Evolutionary conservation across 2,329 filamentous ascomycete species (phyloP).

Genomic region (Hypoxylon sp.): DNA sequence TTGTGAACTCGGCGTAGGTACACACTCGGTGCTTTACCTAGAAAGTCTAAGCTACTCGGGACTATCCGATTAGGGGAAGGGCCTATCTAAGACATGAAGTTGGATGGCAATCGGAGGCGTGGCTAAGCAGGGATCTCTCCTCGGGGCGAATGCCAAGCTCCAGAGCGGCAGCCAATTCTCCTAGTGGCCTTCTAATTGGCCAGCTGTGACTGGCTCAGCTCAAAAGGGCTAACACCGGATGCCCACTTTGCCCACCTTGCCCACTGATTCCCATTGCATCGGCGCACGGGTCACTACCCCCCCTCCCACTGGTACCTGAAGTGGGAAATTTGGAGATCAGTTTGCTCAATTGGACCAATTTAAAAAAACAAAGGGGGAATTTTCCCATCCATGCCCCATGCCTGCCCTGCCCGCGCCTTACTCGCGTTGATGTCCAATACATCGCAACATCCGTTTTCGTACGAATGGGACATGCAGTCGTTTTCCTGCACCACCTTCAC

Average conservation of each 20-base stretch:
- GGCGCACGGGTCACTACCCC: constrained; percentile 29
- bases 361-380: constrained; percentile 36
- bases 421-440: constrained; percentile 40
- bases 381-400: constrained; percentile 28
- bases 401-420: constrained; percentile 20
- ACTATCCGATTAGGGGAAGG: constrained; percentile 20
- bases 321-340: constrained; percentile 25
- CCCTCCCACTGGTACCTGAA: constrained; percentile 12
- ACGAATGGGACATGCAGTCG: constrained; percentile 9
- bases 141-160: constrained; percentile 27
- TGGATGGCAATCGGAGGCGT: constrained; percentile 38
- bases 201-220: constrained; percentile 38
- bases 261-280: constrained; percentile 36
- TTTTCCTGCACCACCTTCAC: constrained; percentile 2
- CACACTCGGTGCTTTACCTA: constrained; percentile 1
- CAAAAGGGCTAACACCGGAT: constrained; percentile 33
- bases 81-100: constrained; percentile 1
- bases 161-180: constrained; percentile 31
- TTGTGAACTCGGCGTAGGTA: constrained; percentile 2
- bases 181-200: constrained; percentile 36
- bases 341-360: constrained; percentile 20
- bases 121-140: constrained; percentile 35
- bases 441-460: constrained; percentile 9
- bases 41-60: constrained; percentile 23
- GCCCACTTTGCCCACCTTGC: background rate